Evolutionary conservation across 345 rosid species (phyloP).

Genomic region (Eucalyptus polybractea): DNA sequence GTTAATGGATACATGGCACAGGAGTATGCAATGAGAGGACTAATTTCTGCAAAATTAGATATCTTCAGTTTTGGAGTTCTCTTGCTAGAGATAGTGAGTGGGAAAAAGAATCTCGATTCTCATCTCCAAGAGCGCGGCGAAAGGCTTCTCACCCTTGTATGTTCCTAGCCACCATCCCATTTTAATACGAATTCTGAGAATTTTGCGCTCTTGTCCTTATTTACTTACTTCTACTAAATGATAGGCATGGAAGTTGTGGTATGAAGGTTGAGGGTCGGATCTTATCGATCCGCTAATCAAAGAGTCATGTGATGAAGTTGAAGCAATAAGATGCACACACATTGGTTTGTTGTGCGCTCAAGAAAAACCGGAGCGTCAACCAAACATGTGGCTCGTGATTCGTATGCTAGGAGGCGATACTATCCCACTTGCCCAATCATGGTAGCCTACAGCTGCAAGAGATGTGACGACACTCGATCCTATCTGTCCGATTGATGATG

Average conservation of each 20-base stretch:
- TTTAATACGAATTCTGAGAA: background rate
- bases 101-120: background rate
- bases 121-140: background rate
- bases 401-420: too few relatives aligned
- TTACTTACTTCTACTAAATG: background rate
- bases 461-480: too few relatives aligned
- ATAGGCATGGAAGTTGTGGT: background rate
- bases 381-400: background rate
- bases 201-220: background rate
- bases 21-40: background rate
- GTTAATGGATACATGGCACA: slow-evolving; percentile 24
- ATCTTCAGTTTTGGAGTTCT: background rate
- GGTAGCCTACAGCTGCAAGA: too few relatives aligned
- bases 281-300: background rate
- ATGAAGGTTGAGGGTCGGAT: background rate
- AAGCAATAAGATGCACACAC: background rate
- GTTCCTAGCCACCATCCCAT: background rate
- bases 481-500: too few relatives aligned
- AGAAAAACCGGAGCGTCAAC: background rate
- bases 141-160: background rate
- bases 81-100: background rate
- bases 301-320: background rate
- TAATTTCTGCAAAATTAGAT: background rate
- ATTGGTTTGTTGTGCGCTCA: background rate
- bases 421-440: too few relatives aligned